Evolutionary conservation across 1,139 yeast genomes (phyloP).

Genomic region (Suhomyces guaymorum): DNA sequence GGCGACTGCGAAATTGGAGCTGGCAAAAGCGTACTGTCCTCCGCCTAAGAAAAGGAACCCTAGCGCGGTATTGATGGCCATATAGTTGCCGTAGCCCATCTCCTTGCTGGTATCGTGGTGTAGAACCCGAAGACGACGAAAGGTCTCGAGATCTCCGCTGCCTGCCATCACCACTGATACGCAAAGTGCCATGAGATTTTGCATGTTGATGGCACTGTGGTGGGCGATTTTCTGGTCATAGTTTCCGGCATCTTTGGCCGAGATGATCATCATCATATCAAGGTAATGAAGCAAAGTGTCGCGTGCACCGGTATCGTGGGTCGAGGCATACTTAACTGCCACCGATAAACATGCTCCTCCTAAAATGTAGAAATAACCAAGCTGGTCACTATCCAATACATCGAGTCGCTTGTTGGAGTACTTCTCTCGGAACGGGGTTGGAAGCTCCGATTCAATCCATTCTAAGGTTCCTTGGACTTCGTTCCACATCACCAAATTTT

Average conservation of each 20-base stretch:
- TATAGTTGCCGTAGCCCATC: constrained; percentile 65
- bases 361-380: constrained; percentile 64
- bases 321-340: constrained; percentile 76
- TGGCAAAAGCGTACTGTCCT: constrained; percentile 81
- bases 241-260: constrained; percentile 46
- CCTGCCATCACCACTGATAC: constrained; percentile 84
- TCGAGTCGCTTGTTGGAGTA: constrained; percentile 26
- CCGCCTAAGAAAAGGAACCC: constrained; percentile 91
- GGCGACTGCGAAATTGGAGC: constrained; percentile 67
- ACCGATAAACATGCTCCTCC: constrained; percentile 78
- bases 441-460: constrained; percentile 68
- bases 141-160: constrained; percentile 79
- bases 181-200: constrained; percentile 63
- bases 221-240: constrained; percentile 65
- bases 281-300: constrained; percentile 59
- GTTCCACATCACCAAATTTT: constrained; percentile 80
- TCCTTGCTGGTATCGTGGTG: constrained; percentile 57
- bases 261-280: constrained; percentile 61
- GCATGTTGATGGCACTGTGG: constrained; percentile 56
- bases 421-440: constrained; percentile 38
- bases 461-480: constrained; percentile 47
- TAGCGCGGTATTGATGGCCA: constrained; percentile 79
- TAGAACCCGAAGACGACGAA: constrained; percentile 69
- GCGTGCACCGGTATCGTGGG: constrained; percentile 57
- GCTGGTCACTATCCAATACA: constrained; percentile 58